Base-by-base conservation (phyloP, 2,329 filamentous ascomycete genomes). In the Akanthomyces uredinophilus region DNA sequence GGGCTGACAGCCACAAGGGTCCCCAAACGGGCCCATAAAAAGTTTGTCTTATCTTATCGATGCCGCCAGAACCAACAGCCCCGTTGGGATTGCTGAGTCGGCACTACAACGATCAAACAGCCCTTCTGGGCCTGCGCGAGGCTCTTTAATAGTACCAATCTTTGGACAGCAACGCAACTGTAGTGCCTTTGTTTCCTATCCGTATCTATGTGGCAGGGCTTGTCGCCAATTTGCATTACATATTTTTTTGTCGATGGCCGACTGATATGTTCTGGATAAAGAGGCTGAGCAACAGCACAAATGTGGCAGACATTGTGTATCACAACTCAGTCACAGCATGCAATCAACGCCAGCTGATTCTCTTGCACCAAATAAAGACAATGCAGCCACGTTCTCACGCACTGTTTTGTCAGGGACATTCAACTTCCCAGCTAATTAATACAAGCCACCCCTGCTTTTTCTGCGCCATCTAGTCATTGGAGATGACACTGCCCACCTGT, bases 401-500 rank as follows among this genome's bases (percentile, higher is more conserved):
- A n/a, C 22, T 24, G 20, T 22, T 18, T 58, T 51, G 3, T 59
- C 57, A 22, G 57, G 52, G 3, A 37, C 37, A 79, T 72, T 11
- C 72, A 70, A 3, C 66, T 68, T 13, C 79, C 78, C 22, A 80
- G 66, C 62, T 74, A 50, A 43, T 32, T 50, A 49, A n/a, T 37
- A 7, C 37, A 43, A 24, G 35, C n/a, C 22, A 35, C 2, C 24
- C 14, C 2, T 54, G n/a, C 5, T 43, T 55, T 13, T 29, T 11
- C 20, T 50, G 32, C 32, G 18, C 18, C 22, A 8, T 22, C 35
- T 58, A 60, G 3, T 59, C 57, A 22, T 61, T 57, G 5, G 44
- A 52, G 62, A 79, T 72, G 11, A 73, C 71, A 3, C 66, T 68
- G 14, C 79, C 78, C 22, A 80, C 66, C 63, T 74, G 74, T 52